Base-by-base conservation (phyloP, 192 early-diverging fungal genomes). In the Spizellomyces sp. region DNA sequence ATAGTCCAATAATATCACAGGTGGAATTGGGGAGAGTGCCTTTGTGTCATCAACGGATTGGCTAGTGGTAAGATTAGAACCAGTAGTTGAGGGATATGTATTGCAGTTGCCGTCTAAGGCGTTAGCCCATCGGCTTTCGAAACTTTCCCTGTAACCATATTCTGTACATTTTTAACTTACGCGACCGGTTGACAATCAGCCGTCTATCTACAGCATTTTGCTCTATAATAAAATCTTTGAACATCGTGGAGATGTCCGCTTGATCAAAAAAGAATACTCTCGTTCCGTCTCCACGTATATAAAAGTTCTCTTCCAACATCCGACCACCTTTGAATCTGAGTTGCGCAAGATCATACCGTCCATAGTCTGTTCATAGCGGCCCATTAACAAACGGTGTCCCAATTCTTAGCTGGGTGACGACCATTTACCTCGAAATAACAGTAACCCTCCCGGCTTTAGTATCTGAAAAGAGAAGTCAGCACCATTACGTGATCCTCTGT, bases 91-190 rank as follows among this genome's bases (percentile, higher is more conserved):
- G 27, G 27, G 27, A 36, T 36, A 36, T 36, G 27, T 36, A 36
- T 36, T 36, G 27, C 27, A 36, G 27, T 36, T 36, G 27, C 27
- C 27, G 27, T 36, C 27, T 2, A 2, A 36, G 27, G 1, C 0
- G 27, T 36, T 36, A 36, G 27, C 27, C 3, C 3, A 3, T 36
- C 27, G 88, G 86, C 70, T 95, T 98, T 60, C 90, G 80, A 79
- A 97, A 96, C 83, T 98, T 98, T 43, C 91, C 95, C 79, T 99
- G 98, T 27, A 99, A 76, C 97, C 97, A 99, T 8, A 92, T 87
- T 5, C 97, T 83, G 80, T 96, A 96, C 98, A 99, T 99, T 75
- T 96, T 98, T 43, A 98, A 80, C 81, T 97, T 90, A 48, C 87
- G 76, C 68, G 87, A 77, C 50, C 98, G 84, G 79, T 99, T 99